Evolutionary conservation across 106 monocot species (phyloP), one percentile per base, ranked within the genome.

Genomic region (Posidonia australis): DNA sequence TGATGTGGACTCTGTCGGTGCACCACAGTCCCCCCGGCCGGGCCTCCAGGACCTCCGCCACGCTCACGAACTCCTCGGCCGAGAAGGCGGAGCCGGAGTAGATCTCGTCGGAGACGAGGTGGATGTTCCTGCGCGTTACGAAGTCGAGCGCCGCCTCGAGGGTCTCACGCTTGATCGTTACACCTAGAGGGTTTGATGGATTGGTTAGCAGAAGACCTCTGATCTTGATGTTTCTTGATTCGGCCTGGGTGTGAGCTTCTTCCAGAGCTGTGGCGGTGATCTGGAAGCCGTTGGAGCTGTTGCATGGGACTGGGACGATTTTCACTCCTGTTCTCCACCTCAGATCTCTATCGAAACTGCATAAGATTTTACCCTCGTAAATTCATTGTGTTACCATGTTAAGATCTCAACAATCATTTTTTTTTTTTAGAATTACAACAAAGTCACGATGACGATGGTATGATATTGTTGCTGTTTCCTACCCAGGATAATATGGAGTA

Each of bases 401-500:
- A n/a, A n/a, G n/a, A n/a, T n/a, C n/a, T n/a, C n/a, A n/a, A n/a
- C n/a, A n/a, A 13, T 25, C 22, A 27, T n/a, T n/a, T n/a, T n/a
- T n/a, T n/a, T n/a, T n/a, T n/a, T n/a, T n/a, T n/a, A n/a, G n/a
- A n/a, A n/a, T n/a, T n/a, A n/a, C n/a, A n/a, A n/a, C n/a, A n/a
- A n/a, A n/a, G n/a, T n/a, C n/a, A n/a, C n/a, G n/a, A n/a, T n/a
- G n/a, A n/a, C n/a, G n/a, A n/a, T n/a, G n/a, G n/a, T n/a, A n/a
- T n/a, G n/a, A n/a, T n/a, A n/a, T n/a, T n/a, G n/a, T n/a, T n/a
- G n/a, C n/a, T n/a, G n/a, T n/a, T n/a, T n/a, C n/a, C n/a, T 77
- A 92, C 87, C 84, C 92, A 21, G 92, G 92, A 47, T 92, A 92
- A 54, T 82, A 92, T 25, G 87, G 92, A 57, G 92, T 92, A 2